These are phyloP conservation scores for Gamarada debralockiae DNA, from an alignment of 495 filamentous ascomycete species.

Conservation along the genomic window DNA sequence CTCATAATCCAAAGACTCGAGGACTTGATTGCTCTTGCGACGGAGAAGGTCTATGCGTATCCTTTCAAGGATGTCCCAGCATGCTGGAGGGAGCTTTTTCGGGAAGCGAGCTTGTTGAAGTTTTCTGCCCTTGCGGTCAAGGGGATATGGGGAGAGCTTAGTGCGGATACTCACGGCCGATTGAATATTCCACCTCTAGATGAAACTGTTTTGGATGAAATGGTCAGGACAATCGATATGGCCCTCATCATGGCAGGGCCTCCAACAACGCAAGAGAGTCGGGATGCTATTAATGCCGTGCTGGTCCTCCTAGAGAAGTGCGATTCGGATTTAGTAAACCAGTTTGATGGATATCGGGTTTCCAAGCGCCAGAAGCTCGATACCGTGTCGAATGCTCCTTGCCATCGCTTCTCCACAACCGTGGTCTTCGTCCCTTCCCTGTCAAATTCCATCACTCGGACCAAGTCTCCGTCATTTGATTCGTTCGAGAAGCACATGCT, in stretches of 20 bases:
- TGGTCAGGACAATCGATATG: conserved; percentile 63
- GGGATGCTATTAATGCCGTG: conserved; percentile 50
- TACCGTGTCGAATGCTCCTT: not conserved
- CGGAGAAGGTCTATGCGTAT: conserved; percentile 66
- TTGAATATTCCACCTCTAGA: not conserved
- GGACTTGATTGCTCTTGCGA: conserved; percentile 39
- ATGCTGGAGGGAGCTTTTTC: conserved; percentile 76
- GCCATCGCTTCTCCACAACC: not conserved
- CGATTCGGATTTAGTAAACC: not conserved
- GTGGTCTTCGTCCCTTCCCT: conserved; percentile 22
- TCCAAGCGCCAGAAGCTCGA: conserved; percentile 26
- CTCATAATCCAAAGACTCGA: conserved; percentile 34
- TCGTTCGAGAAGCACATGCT: conserved; percentile 61
- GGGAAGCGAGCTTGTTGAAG: conserved; percentile 69
- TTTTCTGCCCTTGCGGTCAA: conserved; percentile 38
- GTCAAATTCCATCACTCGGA: conserved; percentile 30
- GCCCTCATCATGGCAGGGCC: conserved; percentile 81
- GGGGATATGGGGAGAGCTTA: conserved; percentile 15
- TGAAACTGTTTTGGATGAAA: conserved; percentile 12
- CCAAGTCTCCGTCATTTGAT: conserved; percentile 47
- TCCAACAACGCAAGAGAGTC: conserved; percentile 40
- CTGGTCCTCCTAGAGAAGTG: conserved; percentile 41
- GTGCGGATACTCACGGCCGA: too few species aligned
- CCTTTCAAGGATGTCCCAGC: conserved; percentile 69
- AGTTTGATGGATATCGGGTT: not conserved